phyloP scores from a whole-genome alignment of 768 basidiomycete genomes.

The Phylloporus scabripes region DNA sequence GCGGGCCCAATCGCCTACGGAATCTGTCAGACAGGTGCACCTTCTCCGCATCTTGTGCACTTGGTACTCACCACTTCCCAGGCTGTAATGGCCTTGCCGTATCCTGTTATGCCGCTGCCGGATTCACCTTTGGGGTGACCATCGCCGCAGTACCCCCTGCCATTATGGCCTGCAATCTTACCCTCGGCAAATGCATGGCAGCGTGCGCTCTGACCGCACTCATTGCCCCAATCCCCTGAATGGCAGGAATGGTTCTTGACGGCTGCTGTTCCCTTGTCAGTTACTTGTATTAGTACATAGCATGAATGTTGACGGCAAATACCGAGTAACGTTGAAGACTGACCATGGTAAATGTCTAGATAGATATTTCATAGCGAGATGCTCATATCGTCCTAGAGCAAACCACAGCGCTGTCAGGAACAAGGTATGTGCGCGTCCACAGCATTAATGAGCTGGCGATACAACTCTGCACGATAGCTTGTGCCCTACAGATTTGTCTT shows the following conservation, averaged over 20 bases:
- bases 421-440: conserved; percentile 17
- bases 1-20: conserved; percentile 22
- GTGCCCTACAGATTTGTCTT: conserved; percentile 57
- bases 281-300: neutral
- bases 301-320: neutral
- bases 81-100: conserved; percentile 23
- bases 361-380: neutral
- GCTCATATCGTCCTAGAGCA: neutral
- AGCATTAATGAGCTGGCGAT: neutral
- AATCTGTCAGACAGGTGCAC: conserved; percentile 21
- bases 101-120: conserved; percentile 21
- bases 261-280: neutral
- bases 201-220: conserved; percentile 19
- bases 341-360: neutral
- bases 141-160: conserved; percentile 17
- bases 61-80: neutral
- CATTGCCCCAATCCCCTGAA: conserved; percentile 23
- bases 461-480: conserved; percentile 39
- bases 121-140: conserved; percentile 22
- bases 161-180: conserved; percentile 20
- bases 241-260: neutral
- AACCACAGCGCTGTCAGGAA: conserved; percentile 16
- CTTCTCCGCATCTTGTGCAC: no score
- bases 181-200: conserved; percentile 22
- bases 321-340: neutral